These are phyloP conservation scores for Leccinum subgranulosum DNA, from an alignment of 768 basidiomycete species.

Conservation along the genomic window DNA sequence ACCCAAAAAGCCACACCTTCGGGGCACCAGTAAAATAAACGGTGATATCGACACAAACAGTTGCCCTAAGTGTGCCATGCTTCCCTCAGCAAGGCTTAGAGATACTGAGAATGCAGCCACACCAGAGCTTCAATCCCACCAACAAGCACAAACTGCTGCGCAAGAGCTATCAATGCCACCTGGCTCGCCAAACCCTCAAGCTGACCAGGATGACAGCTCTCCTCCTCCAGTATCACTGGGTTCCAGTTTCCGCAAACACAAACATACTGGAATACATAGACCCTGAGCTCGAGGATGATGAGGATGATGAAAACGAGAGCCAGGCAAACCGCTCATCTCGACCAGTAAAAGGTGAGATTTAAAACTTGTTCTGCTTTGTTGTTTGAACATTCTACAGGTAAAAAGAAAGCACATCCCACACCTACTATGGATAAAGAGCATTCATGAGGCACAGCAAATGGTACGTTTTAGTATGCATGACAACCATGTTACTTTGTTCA, in stretches of 20 bases:
- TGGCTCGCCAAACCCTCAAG: not conserved
- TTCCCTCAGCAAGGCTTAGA: not conserved
- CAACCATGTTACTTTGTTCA: not conserved
- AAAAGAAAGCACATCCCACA: not conserved
- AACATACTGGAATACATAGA: not conserved
- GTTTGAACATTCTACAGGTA: not conserved
- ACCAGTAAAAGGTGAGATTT: not conserved
- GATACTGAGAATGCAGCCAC: not conserved
- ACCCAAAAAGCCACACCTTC: not conserved
- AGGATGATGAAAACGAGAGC: not conserved
- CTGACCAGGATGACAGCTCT: not conserved
- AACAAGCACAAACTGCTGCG: not conserved
- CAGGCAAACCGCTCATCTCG: not conserved
- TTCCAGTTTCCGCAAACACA: not conserved
- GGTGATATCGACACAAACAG: not conserved
- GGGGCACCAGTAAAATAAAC: not conserved
- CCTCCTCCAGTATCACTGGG: not conserved
- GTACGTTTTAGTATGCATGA: not conserved
- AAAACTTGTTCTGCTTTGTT: not conserved
- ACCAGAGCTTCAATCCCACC: not conserved
- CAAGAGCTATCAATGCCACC: not conserved
- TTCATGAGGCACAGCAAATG: not conserved
- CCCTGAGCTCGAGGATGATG: not conserved
- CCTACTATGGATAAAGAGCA: not conserved
- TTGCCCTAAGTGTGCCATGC: not conserved